Conservation (phyloP, 2,329 filamentous ascomycete species). For the Didymella pinodella region DNA sequence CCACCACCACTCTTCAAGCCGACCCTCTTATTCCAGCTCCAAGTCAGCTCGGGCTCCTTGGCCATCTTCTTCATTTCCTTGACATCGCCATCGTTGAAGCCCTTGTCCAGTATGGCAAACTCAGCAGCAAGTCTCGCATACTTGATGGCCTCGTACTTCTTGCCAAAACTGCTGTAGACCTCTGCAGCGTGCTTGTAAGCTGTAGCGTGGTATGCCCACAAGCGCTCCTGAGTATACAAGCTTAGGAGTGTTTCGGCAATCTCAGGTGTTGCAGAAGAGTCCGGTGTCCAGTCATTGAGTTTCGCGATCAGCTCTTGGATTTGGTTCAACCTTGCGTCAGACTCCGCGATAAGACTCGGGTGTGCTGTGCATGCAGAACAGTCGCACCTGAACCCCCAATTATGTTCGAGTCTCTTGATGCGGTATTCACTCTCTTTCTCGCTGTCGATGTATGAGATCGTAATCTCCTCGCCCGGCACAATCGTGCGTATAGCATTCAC, state of each 20-base stretch:
- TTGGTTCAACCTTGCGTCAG: conserved; percentile 46
- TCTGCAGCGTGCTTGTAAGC: conserved; percentile 53
- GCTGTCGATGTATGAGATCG: conserved; percentile 54
- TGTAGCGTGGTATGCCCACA: conserved; percentile 48
- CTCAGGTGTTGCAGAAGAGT: conserved; percentile 38
- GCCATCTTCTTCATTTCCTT: conserved; percentile 41
- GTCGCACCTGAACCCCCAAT: conserved; percentile 53
- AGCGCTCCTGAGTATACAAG: conserved; percentile 49
- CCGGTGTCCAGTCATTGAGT: conserved; percentile 41
- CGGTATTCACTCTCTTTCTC: conserved; percentile 43
- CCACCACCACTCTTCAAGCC: conserved; percentile 28
- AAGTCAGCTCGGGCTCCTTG: conserved; percentile 37
- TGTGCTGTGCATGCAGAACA: conserved; percentile 51
- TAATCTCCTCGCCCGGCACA: conserved; percentile 52
- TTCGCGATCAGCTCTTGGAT: conserved; percentile 42
- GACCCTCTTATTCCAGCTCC: conserved; percentile 48
- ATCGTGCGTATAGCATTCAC: conserved; percentile 53
- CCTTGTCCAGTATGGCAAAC: conserved; percentile 42
- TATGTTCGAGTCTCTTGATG: conserved; percentile 41
- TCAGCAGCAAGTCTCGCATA: conserved; percentile 43
- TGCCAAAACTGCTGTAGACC: conserved; percentile 49
- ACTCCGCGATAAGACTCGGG: conserved; percentile 32
- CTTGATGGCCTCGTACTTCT: conserved; percentile 39
- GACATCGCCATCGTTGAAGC: conserved; percentile 39
- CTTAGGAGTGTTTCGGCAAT: conserved; percentile 48